Conservation (phyloP, 345 rosid species). For the Raphanus raphanistrum region DNA sequence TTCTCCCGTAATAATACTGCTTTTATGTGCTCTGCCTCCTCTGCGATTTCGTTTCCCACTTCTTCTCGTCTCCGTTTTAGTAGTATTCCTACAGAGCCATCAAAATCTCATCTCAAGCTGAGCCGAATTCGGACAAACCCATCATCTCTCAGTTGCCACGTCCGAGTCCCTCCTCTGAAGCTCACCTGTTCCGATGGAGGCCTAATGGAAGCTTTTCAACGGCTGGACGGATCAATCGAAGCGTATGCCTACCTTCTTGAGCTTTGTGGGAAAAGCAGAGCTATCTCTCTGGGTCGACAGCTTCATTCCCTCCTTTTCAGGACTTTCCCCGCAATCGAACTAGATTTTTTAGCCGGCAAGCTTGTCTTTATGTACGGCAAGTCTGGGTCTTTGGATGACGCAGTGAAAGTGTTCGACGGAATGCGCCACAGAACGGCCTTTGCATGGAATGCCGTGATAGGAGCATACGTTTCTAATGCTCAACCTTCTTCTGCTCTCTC, state of each 20-base stretch:
- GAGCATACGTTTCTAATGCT: conserved; percentile 58
- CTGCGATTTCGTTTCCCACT: conserved; percentile 28
- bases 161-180: conserved; percentile 13
- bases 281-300: conserved; percentile 51
- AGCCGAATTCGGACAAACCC: conserved; percentile 26
- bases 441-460: conserved; percentile 82
- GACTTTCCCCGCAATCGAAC: conserved; percentile 21
- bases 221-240: conserved; percentile 24
- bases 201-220: neutral
- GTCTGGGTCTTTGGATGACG: conserved; percentile 52
- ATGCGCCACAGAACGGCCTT: conserved; percentile 60
- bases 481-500: conserved; percentile 52
- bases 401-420: conserved; percentile 62
- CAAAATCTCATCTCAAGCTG: neutral
- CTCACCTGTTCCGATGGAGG: neutral
- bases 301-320: conserved; percentile 59
- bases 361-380: conserved; percentile 74
- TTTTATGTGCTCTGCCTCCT: conserved; percentile 24
- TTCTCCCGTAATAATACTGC: neutral
- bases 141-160: neutral
- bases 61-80: conserved; percentile 15
- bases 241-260: conserved; percentile 51
- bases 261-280: conserved; percentile 49
- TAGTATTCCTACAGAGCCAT: conserved; percentile 19
- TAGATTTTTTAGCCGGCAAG: conserved; percentile 57